Percentiles rank a stretch among this genome's conserved stretches.
These are phyloP conservation scores for Globisporangium heterothallicum DNA, from an alignment of 352 stramenopile species.

Conservation along the genomic window DNA sequence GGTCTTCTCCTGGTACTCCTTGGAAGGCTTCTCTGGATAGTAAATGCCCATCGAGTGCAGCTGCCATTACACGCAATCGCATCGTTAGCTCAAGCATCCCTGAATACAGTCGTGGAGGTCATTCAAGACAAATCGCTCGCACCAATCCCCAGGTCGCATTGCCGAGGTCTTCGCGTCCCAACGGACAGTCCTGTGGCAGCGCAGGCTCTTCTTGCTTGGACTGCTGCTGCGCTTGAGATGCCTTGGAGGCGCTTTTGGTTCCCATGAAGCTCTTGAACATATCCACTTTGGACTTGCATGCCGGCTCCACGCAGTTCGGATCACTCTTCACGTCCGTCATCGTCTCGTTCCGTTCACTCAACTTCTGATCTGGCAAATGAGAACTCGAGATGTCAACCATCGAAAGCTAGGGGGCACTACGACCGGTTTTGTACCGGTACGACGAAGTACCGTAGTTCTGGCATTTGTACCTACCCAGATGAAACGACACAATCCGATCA, in stretches of 20 bases:
- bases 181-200: slow-evolving; percentile 61
- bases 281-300: slow-evolving; percentile 81
- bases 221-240: slow-evolving; percentile 1
- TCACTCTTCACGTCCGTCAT: slow-evolving; percentile 51
- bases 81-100: neutral
- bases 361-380: slow-evolving; percentile 1
- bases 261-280: slow-evolving; percentile 78
- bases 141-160: slow-evolving; percentile 86
- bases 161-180: slow-evolving; percentile 84
- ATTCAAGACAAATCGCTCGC: neutral
- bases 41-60: slow-evolving; percentile 94
- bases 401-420: slow-evolving; percentile 1
- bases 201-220: slow-evolving; percentile 13
- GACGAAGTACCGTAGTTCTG: neutral
- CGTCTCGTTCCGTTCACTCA: neutral
- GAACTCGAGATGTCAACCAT: neutral
- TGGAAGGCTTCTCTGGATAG: slow-evolving; percentile 93
- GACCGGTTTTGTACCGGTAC: slow-evolving; percentile 7
- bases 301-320: slow-evolving; percentile 81
- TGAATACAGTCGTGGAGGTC: neutral
- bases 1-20: slow-evolving; percentile 87
- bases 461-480: neutral
- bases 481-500: slow-evolving; percentile 1
- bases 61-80: slow-evolving; percentile 23
- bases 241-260: slow-evolving; percentile 19